Percentiles rank a stretch among this genome's conserved stretches.
These are phyloP conservation scores for Nyctanthes arbortristis DNA, from an alignment of 257 asterid species.

Conservation along the genomic window DNA sequence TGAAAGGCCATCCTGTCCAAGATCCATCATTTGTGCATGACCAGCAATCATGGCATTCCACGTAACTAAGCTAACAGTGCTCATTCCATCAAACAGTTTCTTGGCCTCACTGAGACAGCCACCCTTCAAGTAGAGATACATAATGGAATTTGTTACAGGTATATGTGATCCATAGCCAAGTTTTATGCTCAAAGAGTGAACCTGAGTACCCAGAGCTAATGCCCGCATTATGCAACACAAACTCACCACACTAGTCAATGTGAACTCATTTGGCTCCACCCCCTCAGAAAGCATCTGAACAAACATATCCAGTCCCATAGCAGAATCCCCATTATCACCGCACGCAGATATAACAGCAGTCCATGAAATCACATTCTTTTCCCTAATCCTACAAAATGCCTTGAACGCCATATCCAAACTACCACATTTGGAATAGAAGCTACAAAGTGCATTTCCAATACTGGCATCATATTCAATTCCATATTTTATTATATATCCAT, in stretches of 20 bases:
- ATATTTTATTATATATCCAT: slow-evolving; percentile 68
- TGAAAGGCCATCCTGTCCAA: slow-evolving; percentile 49
- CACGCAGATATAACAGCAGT: slow-evolving; percentile 73
- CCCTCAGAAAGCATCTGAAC: slow-evolving; percentile 63
- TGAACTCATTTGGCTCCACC: slow-evolving; percentile 69
- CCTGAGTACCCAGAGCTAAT: slow-evolving; percentile 62
- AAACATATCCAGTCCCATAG: slow-evolving; percentile 63
- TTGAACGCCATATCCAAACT: slow-evolving; percentile 56
- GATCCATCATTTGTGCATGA: slow-evolving; percentile 62
- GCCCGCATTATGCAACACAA: slow-evolving; percentile 72
- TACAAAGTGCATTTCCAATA: slow-evolving; percentile 79
- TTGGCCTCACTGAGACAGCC: slow-evolving; percentile 68
- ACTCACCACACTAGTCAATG: slow-evolving; percentile 70
- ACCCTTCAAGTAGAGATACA: slow-evolving; percentile 79
- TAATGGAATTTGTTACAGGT: slow-evolving; percentile 56
- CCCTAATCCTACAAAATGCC: slow-evolving; percentile 56
- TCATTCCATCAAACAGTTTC: slow-evolving; percentile 70
- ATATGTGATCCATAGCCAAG: slow-evolving; percentile 58
- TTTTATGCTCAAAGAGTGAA: slow-evolving; percentile 66
- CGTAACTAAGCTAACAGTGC: slow-evolving; percentile 50
- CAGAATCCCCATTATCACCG: slow-evolving; percentile 72
- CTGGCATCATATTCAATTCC: slow-evolving; percentile 52
- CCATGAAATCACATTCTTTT: slow-evolving; percentile 88
- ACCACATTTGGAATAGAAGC: slow-evolving; percentile 67
- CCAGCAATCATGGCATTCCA: slow-evolving; percentile 98